Evolutionary conservation across 2,329 filamentous ascomycete species (phyloP).

Genomic region (Botryotinia calthae): DNA sequence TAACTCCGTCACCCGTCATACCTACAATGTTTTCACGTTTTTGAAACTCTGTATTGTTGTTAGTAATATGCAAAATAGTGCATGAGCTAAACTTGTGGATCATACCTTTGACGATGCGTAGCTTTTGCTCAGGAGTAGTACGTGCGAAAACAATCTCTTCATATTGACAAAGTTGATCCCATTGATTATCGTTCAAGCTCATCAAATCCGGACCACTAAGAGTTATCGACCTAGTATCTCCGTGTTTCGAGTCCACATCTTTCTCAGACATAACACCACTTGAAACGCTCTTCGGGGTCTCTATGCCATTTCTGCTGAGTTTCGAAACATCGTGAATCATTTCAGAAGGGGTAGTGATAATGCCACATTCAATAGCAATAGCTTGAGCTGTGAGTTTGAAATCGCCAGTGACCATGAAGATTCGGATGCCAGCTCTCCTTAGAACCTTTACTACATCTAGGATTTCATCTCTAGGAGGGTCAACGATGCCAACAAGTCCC

Average conservation of each 20-base stretch:
- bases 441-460: conserved; percentile 56
- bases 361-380: conserved; percentile 68
- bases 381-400: conserved; percentile 72
- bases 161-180: conserved; percentile 62
- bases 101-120: conserved; percentile 68
- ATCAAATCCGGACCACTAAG: conserved; percentile 64
- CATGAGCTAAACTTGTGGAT: neutral
- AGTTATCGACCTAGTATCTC: conserved; percentile 49
- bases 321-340: conserved; percentile 26
- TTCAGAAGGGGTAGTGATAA: conserved; percentile 49
- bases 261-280: conserved; percentile 11
- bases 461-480: conserved; percentile 57
- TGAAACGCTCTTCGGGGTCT: conserved; percentile 14
- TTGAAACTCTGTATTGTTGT: conserved; percentile 42
- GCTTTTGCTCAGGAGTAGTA: conserved; percentile 74
- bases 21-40: conserved; percentile 52
- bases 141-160: conserved; percentile 72
- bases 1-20: conserved; percentile 50
- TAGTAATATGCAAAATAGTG: neutral
- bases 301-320: conserved; percentile 15
- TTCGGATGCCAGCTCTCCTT: conserved; percentile 64
- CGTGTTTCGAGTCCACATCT: neutral
- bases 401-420: conserved; percentile 77
- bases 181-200: conserved; percentile 62
- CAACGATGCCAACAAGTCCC: conserved; percentile 56